Base-by-base conservation (phyloP, 306 rosid species). In the Alnus rubra region DNA sequence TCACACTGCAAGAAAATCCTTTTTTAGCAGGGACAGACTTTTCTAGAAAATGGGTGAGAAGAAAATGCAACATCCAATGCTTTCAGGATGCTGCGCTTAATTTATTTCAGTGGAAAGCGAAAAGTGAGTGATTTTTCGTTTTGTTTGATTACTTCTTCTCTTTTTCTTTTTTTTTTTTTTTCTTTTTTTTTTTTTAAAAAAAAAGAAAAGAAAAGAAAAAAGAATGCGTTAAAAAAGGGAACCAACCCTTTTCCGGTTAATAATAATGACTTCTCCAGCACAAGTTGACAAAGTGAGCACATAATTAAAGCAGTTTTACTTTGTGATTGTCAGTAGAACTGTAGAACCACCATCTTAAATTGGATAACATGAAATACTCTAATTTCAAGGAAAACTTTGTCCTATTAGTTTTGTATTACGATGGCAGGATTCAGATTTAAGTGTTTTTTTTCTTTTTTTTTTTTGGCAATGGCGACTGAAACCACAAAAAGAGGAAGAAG, bases 61-160 rank as follows among this genome's bases (percentile, higher is more conserved):
- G n/a, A 2, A 37, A 52, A 45, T 30, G 7, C 4, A 48, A 78
- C 80, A 14, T 10, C 49, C 82, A 68, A 19, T 77, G 52, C 63
- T 81, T 76, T 50, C 73, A 53, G 62, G 84, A 76, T 79, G 84
- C 86, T 69, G 60, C 60, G 75, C 59, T 52, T 69, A 73, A 65
- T 73, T 87, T 76, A 79, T 56, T 76, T 48, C 81, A 79, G 63
- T 31, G 77, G 51, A 74, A 71, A 74, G 73, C 52, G 12, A 6
- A 71, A 59, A 53, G 67, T 7, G 37, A 28, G 64, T 10, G 10
- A 28, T 19, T 49, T n/a, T 77, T 13, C 2, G 37, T 1, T 2
- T 1, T 33, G 37, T 33, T 33, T 33, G 37, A 33, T 33, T 33
- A 1, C 1, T 33, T 1, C 2, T 1, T 33, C 2, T 33, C 2